Percentiles rank a stretch among this genome's conserved stretches.
These are phyloP conservation scores for Aspergillus japonicus DNA, from an alignment of 2,329 filamentous ascomycete genomes.

Conservation along the genomic window DNA sequence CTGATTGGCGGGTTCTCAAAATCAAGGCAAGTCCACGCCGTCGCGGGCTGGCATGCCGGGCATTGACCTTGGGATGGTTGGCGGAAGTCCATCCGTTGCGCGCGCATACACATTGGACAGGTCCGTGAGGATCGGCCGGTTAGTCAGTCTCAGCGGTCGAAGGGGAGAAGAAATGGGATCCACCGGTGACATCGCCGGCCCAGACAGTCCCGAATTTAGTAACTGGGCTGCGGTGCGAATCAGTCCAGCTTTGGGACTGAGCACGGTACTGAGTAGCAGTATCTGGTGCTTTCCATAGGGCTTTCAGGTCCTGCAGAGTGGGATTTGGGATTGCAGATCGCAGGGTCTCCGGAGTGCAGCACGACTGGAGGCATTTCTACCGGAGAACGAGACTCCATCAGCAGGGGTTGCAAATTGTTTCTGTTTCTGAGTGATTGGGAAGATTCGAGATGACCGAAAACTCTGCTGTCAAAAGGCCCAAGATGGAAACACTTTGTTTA, in stretches of 20 bases:
- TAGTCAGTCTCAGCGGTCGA: not conserved
- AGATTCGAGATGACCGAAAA: too few relatives aligned
- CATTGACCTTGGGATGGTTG: not conserved
- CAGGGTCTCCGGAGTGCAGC: not conserved
- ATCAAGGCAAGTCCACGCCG: not conserved
- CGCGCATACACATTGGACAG: not conserved
- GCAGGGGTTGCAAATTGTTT: not conserved
- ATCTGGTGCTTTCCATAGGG: not conserved
- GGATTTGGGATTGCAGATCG: not conserved
- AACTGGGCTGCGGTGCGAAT: not conserved
- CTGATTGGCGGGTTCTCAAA: not conserved
- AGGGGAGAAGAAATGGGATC: not conserved
- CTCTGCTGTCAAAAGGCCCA: too few relatives aligned
- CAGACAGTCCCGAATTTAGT: not conserved
- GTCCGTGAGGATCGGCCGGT: not conserved
- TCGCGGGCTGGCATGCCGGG: not conserved
- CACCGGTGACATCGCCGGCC: not conserved
- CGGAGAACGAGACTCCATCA: not conserved
- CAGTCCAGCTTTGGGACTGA: too few relatives aligned
- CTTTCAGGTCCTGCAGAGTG: too few relatives aligned
- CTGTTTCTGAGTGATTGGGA: too few relatives aligned
- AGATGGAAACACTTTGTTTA: too few relatives aligned
- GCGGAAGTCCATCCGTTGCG: not conserved
- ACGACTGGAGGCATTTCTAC: not conserved
- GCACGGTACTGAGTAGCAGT: not conserved